Evolutionary conservation across 2,329 filamentous ascomycete species (phyloP), one percentile per base, ranked within the genome.

Genomic region (Cladophialophora bantiana): DNA sequence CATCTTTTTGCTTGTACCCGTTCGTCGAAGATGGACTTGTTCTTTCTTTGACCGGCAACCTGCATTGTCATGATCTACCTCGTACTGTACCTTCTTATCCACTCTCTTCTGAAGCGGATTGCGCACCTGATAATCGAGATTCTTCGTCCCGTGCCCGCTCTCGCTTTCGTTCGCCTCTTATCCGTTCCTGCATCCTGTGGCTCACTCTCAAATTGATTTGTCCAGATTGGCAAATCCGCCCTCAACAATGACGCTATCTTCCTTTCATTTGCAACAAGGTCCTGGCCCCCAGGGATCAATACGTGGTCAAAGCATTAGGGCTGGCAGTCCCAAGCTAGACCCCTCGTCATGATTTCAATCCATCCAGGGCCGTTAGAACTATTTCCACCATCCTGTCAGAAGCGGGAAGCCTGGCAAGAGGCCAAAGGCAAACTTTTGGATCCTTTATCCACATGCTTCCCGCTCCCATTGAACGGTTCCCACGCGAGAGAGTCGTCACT

Each of bases 161-260:
- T 55, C 34, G 31, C 52, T 34, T 12, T 55, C 31, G 7, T 26
- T 57, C 55, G 62, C 48, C 45, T 65, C 45, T 34, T 53, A 18
- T 50, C 45, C 45, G 31, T 32, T 42, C 34, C 40, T 64, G 38
- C 31, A 59, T 60, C 62, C 53, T 59, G 56, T 59, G 62, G 53
- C 52, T 31, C 35, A 13, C 9, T 59, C 31, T 34, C 36, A 48
- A 32, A 40, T 34, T 60, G 58, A 60, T 12, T 34, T 38, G 32
- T 38, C 26, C 52, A 62, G 36, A 62, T 62, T 62, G 59, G 59
- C 59, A 58, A 64, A 55, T 59, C 38, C 40, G 20, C 56, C 48
- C 18, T 65, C 45, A 13, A 64, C 62, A 59, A 65, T 65, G 62
- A 63, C 54, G 60, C 60, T 63, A 57, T 61, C 35, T 45, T 62